phyloP scores from a whole-genome alignment of 345 rosid species.

The Garcia nutans region DNA sequence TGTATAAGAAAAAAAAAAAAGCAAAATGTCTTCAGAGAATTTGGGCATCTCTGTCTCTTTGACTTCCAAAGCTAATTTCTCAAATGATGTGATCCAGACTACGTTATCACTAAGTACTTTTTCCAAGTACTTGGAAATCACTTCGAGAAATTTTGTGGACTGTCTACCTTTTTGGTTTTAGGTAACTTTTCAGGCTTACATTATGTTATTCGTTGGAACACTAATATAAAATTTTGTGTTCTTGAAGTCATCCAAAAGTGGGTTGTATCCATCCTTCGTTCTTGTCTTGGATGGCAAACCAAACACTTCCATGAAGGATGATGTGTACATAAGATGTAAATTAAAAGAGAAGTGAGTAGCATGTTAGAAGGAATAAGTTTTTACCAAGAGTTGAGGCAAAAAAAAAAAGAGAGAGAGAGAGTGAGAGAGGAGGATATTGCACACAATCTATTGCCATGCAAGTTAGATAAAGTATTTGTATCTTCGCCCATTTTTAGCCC shows the following conservation, averaged over 20 bases:
- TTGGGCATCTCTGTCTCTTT: neutral
- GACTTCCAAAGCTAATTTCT: conserved; percentile 2
- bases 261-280: conserved; percentile 90
- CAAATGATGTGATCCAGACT: conserved; percentile 8
- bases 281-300: conserved; percentile 84
- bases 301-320: conserved; percentile 93
- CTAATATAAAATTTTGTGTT: conserved; percentile 88
- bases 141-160: neutral
- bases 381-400: too few species aligned
- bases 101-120: neutral
- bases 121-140: neutral
- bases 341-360: conserved; percentile 1
- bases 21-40: neutral
- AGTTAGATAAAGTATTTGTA: too few species aligned
- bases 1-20: neutral
- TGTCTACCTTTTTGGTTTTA: neutral
- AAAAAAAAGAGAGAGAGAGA: too few species aligned
- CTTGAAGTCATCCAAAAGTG: conserved; percentile 90
- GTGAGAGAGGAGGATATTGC: too few species aligned
- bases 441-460: too few species aligned
- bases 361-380: neutral
- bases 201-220: conserved; percentile 87
- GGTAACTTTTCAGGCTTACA: conserved; percentile 24
- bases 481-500: too few species aligned
- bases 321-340: conserved; percentile 42